Percentiles rank a stretch among this genome's conserved stretches.
phyloP scores from a whole-genome alignment of 1,284 basidiomycete species.

The Trichosporon coremiiforme region DNA sequence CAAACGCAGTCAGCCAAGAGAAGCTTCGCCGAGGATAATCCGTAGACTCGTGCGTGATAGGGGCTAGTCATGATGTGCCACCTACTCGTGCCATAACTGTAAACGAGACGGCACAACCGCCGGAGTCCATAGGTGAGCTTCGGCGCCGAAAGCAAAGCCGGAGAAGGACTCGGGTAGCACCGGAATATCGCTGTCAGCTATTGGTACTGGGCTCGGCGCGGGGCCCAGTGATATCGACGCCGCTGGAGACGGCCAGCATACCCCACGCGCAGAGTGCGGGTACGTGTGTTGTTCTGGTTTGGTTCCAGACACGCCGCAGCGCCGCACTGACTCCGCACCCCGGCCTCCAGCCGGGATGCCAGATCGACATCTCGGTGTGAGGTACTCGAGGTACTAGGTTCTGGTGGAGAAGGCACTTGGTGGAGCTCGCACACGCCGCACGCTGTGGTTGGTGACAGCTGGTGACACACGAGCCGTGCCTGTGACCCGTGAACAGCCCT shows the following conservation, averaged over 20 bases:
- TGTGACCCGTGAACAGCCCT: background rate
- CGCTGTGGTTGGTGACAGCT: background rate
- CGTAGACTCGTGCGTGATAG: no score
- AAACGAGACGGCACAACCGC: background rate
- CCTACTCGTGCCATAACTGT: background rate
- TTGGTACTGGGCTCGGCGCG: no score
- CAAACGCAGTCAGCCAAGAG: no score
- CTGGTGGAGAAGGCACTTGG: background rate
- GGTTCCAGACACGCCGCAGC: background rate
- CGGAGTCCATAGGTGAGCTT: background rate
- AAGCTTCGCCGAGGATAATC: no score
- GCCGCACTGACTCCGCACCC: background rate
- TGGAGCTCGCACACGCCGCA: background rate
- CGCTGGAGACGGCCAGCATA: background rate
- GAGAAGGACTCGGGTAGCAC: background rate
- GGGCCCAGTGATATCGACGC: background rate
- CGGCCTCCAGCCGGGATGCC: no score
- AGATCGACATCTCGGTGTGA: background rate
- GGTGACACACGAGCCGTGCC: slow-evolving; percentile 8
- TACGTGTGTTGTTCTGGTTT: no score
- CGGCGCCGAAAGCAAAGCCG: no score
- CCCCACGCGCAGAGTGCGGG: no score
- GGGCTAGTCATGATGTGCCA: background rate
- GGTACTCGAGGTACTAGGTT: background rate
- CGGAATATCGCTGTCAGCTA: background rate